These are phyloP conservation scores for Protomyces arabidopsidicola DNA, from an alignment of 1,139 yeast genomes.

Conservation along the genomic window DNA sequence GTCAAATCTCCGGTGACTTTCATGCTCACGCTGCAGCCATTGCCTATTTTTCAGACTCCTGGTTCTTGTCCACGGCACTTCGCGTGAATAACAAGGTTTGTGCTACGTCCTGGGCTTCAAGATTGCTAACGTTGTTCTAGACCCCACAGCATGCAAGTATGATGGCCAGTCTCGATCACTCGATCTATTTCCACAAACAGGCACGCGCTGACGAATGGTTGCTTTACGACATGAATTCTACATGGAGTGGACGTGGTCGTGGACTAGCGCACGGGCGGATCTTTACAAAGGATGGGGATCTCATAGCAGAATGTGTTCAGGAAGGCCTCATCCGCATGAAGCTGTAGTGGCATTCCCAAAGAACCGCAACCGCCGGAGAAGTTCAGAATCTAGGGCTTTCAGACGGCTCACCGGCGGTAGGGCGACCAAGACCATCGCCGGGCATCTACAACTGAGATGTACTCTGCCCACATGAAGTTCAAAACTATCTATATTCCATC, in stretches of 20 bases:
- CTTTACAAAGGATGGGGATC: conserved; percentile 49
- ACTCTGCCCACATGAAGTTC: no score
- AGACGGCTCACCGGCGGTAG: no score
- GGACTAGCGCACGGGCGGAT: conserved; percentile 59
- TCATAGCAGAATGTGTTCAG: conserved; percentile 62
- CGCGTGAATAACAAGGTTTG: conserved; percentile 42
- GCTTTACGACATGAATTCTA: conserved; percentile 45
- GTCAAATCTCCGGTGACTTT: conserved; percentile 39
- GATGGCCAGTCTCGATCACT: conserved; percentile 51
- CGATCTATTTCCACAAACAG: conserved; percentile 57
- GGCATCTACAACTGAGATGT: no score
- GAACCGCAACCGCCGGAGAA: no score
- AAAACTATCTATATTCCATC: no score
- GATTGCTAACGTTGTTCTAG: not conserved
- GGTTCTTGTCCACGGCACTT: conserved; percentile 50
- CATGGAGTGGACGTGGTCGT: conserved; percentile 53
- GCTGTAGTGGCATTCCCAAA: not conserved
- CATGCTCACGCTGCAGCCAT: conserved; percentile 55
- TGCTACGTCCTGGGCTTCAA: not conserved
- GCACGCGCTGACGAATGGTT: conserved; percentile 54
- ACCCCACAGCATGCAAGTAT: conserved; percentile 45
- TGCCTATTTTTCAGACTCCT: conserved; percentile 60
- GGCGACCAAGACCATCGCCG: no score
- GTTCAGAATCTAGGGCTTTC: no score
- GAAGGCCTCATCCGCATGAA: conserved; percentile 45